Percentiles rank a stretch among this genome's conserved stretches.
Evolutionary conservation across 176 grass and related monocot genomes (phyloP).

Genomic region (Urochloa ruziziensis): DNA sequence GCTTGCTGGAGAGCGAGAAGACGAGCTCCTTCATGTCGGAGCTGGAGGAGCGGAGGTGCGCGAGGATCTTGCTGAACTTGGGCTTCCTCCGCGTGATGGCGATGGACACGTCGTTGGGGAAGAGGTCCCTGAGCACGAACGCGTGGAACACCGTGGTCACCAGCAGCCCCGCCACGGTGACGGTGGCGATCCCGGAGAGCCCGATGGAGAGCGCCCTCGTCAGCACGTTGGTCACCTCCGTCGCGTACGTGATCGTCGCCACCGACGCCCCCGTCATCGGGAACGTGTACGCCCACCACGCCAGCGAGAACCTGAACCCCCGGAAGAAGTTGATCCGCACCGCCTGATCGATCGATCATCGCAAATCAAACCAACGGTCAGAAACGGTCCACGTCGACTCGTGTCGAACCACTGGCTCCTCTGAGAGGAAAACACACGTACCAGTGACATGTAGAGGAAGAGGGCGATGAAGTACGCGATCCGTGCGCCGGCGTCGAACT

Average conservation of each 20-base stretch:
- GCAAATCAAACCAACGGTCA: neutral
- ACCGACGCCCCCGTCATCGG: slow-evolving; percentile 79
- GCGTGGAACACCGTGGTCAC: slow-evolving; percentile 77
- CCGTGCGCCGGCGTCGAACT: slow-evolving; percentile 65
- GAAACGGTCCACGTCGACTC: neutral
- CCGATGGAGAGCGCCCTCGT: slow-evolving; percentile 59
- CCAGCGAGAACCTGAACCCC: slow-evolving; percentile 90
- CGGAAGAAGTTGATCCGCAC: slow-evolving; percentile 94
- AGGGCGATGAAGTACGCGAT: slow-evolving; percentile 91
- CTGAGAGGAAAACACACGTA: no score
- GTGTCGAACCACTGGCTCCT: no score
- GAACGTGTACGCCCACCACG: slow-evolving; percentile 99
- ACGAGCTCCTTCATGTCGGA: slow-evolving; percentile 69
- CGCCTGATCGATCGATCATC: slow-evolving; percentile 36
- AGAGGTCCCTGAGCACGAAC: slow-evolving; percentile 80
- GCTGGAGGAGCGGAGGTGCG: slow-evolving; percentile 67
- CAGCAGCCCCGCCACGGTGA: slow-evolving; percentile 72
- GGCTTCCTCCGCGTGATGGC: slow-evolving; percentile 72
- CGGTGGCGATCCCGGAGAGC: slow-evolving; percentile 70
- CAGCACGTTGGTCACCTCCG: slow-evolving; percentile 65
- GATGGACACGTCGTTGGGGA: slow-evolving; percentile 96
- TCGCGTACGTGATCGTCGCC: slow-evolving; percentile 78
- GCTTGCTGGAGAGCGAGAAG: slow-evolving; percentile 39
- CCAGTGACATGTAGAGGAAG: slow-evolving; percentile 91
- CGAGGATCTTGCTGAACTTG: slow-evolving; percentile 78